Evolutionary conservation across 805 yeast genomes (phyloP).

Genomic region (Pichia pseudocactophila): DNA sequence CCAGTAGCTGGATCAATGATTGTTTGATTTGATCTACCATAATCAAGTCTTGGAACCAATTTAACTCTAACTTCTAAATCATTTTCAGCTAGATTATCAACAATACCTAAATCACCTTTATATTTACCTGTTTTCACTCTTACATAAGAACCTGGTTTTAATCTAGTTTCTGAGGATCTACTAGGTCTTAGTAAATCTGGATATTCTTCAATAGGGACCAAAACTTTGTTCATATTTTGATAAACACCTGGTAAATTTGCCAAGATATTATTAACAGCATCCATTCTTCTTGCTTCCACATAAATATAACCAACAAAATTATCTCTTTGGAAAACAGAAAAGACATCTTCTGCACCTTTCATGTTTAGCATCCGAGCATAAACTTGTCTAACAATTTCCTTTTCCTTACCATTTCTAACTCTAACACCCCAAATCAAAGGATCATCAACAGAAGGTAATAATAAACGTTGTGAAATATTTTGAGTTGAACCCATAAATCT

Average conservation of each 20-base stretch:
- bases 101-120: conserved; percentile 87
- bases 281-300: conserved; percentile 87
- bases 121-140: conserved; percentile 86
- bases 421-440: conserved; percentile 95
- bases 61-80: conserved; percentile 93
- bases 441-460: conserved; percentile 92
- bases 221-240: conserved; percentile 45
- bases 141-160: conserved; percentile 88
- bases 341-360: conserved; percentile 71
- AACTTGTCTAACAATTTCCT: conserved; percentile 76
- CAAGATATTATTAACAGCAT: conserved; percentile 83
- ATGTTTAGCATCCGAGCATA: conserved; percentile 77
- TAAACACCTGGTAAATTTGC: conserved; percentile 86
- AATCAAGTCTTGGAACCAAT: conserved; percentile 88
- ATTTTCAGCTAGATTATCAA: conserved; percentile 87
- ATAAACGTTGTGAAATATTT: conserved; percentile 83
- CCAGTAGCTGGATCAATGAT: conserved; percentile 20
- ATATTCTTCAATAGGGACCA: conserved; percentile 93
- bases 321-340: conserved; percentile 90
- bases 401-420: conserved; percentile 88
- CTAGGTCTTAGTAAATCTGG: conserved; percentile 88
- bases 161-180: conserved; percentile 76
- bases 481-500: conserved; percentile 80
- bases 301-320: conserved; percentile 86
- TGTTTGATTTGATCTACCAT: conserved; percentile 47